Conservation (phyloP, 768 basidiomycete genomes). For the Lentinula boryana region DNA sequence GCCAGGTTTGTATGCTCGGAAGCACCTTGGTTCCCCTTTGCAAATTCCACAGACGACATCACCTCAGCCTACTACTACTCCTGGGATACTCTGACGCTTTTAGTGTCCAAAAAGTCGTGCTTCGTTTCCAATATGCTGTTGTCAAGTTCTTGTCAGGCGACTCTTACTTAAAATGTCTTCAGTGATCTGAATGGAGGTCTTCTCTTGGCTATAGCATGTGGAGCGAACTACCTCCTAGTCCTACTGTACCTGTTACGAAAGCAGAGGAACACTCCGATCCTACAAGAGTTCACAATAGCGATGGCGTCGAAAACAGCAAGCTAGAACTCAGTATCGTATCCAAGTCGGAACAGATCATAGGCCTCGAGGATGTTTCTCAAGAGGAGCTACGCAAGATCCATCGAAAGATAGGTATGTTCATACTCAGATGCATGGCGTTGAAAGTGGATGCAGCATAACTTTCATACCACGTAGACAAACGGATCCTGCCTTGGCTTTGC, state of each 20-base stretch:
- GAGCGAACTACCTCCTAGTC: neutral
- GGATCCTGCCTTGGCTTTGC: slow-evolving; percentile 12
- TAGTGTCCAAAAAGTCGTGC: neutral
- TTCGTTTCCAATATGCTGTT: neutral
- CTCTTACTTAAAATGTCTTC: neutral
- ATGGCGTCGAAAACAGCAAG: neutral
- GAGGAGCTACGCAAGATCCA: slow-evolving; percentile 6
- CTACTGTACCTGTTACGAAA: neutral
- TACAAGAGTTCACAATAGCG: neutral
- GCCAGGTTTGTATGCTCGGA: too few relatives aligned
- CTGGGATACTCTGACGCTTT: neutral
- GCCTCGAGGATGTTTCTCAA: neutral
- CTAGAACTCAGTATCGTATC: neutral
- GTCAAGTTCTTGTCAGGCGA: neutral
- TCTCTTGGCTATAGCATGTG: neutral
- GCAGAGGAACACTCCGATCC: neutral
- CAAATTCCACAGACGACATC: neutral
- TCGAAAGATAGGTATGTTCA: slow-evolving; percentile 10
- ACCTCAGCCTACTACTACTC: neutral
- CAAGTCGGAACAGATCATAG: neutral
- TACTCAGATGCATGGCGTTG: neutral
- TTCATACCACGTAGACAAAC: neutral
- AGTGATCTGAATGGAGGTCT: neutral
- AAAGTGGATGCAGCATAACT: too few relatives aligned
- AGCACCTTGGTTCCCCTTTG: too few relatives aligned